Evolutionary conservation across 2,329 filamentous ascomycete genomes (phyloP).

Genomic region (Cladobotryum protrusum): DNA sequence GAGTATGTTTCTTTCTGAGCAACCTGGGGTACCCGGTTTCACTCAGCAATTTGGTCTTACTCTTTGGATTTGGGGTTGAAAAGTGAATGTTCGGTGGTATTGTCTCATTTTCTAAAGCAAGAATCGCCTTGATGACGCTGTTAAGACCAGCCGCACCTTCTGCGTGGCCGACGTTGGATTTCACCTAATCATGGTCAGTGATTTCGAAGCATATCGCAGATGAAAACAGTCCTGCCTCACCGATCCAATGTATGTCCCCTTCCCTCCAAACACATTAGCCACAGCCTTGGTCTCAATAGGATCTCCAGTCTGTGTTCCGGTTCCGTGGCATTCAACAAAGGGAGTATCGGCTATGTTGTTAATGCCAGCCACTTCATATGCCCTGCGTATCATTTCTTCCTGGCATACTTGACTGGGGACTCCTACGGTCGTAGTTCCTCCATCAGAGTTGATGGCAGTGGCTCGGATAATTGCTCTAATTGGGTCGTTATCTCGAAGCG

Average conservation of each 20-base stretch:
- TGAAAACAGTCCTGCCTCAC: constrained; percentile 14
- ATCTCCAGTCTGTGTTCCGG: constrained; percentile 33
- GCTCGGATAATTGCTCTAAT: constrained; percentile 34
- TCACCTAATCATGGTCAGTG: constrained; percentile 19
- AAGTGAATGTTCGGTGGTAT: constrained; percentile 38
- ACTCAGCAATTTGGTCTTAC: constrained; percentile 2
- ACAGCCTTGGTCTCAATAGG: constrained; percentile 31
- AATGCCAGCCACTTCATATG: constrained; percentile 25
- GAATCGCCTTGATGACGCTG: constrained; percentile 36
- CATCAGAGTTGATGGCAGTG: constrained; percentile 36
- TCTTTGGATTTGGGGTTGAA: constrained; percentile 30
- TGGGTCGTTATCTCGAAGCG: constrained; percentile 40
- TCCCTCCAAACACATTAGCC: constrained; percentile 21
- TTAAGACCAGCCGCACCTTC: constrained; percentile 39
- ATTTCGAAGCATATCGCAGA: background rate
- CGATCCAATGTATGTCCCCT: constrained; percentile 23
- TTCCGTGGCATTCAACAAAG: constrained; percentile 35
- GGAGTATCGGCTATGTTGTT: constrained; percentile 20
- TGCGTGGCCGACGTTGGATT: constrained; percentile 37
- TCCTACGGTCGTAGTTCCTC: constrained; percentile 34
- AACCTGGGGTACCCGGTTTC: no score
- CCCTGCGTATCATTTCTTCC: constrained; percentile 24
- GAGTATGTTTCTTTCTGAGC: no score
- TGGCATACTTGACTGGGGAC: constrained; percentile 32
- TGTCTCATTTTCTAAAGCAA: constrained; percentile 33